Evolutionary conservation across 2,329 filamentous ascomycete species (phyloP).

Genomic region (Fusarium sp.): DNA sequence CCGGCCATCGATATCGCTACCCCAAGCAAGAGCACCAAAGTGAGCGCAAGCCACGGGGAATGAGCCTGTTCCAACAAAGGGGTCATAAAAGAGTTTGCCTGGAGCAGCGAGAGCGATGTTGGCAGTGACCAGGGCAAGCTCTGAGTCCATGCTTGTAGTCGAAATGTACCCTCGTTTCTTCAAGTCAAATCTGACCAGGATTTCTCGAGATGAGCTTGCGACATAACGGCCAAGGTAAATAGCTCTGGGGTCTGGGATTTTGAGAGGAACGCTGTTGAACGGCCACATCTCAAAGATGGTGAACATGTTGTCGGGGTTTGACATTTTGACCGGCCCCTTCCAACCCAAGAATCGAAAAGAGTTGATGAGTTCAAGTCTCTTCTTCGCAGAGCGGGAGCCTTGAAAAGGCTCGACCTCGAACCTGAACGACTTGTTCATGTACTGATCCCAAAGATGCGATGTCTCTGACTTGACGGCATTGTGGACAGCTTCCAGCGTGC

Average conservation of each 20-base stretch:
- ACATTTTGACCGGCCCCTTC: conserved; percentile 81
- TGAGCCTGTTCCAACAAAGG: conserved; percentile 94
- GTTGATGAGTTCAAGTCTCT: conserved; percentile 83
- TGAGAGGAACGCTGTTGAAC: conserved; percentile 61
- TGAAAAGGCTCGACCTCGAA: conserved; percentile 88
- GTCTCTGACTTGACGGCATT: conserved; percentile 70
- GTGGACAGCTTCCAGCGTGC: conserved; percentile 76
- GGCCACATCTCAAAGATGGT: conserved; percentile 86
- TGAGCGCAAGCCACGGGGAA: conserved; percentile 92
- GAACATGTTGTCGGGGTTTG: conserved; percentile 78
- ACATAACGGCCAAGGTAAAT: conserved; percentile 81
- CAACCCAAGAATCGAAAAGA: conserved; percentile 84
- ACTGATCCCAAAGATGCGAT: conserved; percentile 73
- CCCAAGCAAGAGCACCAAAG: conserved; percentile 86
- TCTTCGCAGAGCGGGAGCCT: conserved; percentile 71
- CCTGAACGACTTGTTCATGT: conserved; percentile 78
- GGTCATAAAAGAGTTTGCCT: conserved; percentile 91
- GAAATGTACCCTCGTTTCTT: conserved; percentile 96
- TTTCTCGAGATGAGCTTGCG: conserved; percentile 73
- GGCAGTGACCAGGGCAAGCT: conserved; percentile 89
- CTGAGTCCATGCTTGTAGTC: conserved; percentile 97
- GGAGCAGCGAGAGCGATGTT: conserved; percentile 88
- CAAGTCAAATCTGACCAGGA: conserved; percentile 81
- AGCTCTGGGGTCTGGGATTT: conserved; percentile 64
- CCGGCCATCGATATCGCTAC: conserved; percentile 93